These are phyloP conservation scores for Poa pratensis DNA, from an alignment of 176 grass and related monocot genomes.

Conservation along the genomic window DNA sequence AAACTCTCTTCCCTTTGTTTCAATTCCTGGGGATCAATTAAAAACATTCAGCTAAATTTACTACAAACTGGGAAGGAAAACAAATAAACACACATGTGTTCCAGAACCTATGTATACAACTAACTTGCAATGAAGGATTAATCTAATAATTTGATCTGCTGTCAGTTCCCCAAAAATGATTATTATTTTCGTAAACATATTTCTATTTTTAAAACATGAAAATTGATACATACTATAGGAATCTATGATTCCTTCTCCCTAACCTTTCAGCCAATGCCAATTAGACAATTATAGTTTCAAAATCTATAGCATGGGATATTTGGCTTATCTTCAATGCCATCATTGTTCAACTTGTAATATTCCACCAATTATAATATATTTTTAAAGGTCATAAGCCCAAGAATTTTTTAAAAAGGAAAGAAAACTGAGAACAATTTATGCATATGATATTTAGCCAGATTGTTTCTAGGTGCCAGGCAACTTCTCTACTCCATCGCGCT, in stretches of 20 bases:
- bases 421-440: too few species aligned
- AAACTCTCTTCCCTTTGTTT: slow-evolving; percentile 65
- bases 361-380: neutral
- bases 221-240: neutral
- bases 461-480: too few species aligned
- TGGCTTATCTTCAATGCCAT: slow-evolving; percentile 6
- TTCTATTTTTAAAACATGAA: neutral
- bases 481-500: too few species aligned
- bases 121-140: neutral
- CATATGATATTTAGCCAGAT: too few species aligned
- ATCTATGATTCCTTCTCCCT: neutral
- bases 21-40: slow-evolving; percentile 54
- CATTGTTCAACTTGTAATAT: neutral
- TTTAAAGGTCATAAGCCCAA: neutral
- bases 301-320: neutral
- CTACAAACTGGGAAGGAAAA: slow-evolving; percentile 7
- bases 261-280: neutral
- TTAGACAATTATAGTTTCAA: neutral
- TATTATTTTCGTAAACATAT: slow-evolving; percentile 3
- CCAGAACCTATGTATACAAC: neutral
- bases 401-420: neutral
- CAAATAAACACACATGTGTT: slow-evolving; percentile 2
- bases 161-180: neutral
- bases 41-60: slow-evolving; percentile 37
- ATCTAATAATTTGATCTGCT: neutral